These are phyloP conservation scores for Ascochyta viciae-villosae DNA, from an alignment of 2,329 filamentous ascomycete species.

Conservation along the genomic window DNA sequence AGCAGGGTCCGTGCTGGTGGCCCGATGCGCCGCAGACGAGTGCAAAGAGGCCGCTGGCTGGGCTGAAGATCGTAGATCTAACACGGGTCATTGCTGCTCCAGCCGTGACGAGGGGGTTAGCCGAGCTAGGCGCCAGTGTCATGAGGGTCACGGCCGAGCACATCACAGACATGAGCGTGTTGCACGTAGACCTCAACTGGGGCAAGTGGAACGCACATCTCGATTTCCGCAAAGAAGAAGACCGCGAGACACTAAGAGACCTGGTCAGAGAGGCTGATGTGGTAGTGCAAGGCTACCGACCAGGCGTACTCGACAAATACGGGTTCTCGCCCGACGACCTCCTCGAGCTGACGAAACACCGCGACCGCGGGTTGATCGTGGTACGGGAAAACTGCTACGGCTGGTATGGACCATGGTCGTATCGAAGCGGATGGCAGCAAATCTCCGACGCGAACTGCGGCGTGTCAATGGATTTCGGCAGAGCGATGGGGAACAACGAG, in stretches of 20 bases:
- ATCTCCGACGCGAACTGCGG: constrained; percentile 58
- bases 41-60: constrained; percentile 52
- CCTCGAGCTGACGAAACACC: constrained; percentile 51
- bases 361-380: constrained; percentile 55
- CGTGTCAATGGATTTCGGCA: constrained; percentile 56
- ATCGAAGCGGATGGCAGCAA: constrained; percentile 61
- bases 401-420: constrained; percentile 57
- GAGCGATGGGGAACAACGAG: constrained; percentile 56
- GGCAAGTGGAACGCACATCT: constrained; percentile 59
- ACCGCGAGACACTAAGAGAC: constrained; percentile 48
- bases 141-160: constrained; percentile 53
- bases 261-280: constrained; percentile 60
- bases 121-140: constrained; percentile 57
- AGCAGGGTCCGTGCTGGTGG: constrained; percentile 54
- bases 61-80: constrained; percentile 60
- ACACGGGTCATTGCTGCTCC: constrained; percentile 59
- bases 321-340: constrained; percentile 55
- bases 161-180: constrained; percentile 50
- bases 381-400: constrained; percentile 63
- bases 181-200: constrained; percentile 58
- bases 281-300: constrained; percentile 59
- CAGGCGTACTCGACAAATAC: constrained; percentile 56
- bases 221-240: constrained; percentile 52
- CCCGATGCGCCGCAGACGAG: constrained; percentile 42
- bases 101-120: constrained; percentile 52